phyloP scores from a whole-genome alignment of 495 filamentous ascomycete species.

The Xylaria sp. region DNA sequence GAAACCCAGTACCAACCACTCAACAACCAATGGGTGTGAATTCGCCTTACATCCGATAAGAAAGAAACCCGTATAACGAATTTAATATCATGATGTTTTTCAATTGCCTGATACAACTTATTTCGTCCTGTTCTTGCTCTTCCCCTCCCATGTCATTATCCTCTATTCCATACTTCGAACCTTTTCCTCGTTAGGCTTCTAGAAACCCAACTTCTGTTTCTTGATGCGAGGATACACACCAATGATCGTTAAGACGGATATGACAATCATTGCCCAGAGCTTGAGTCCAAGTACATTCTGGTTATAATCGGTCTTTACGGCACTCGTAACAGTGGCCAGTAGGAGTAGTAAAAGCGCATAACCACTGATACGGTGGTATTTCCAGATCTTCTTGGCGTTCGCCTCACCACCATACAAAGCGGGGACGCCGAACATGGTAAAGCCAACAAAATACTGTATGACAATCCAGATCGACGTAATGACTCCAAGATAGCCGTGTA shows the following conservation, averaged over 20 bases:
- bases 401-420: constrained; percentile 76
- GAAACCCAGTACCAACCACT: background rate
- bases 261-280: constrained; percentile 72
- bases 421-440: constrained; percentile 79
- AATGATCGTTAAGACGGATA: constrained; percentile 64
- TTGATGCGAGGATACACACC: constrained; percentile 81
- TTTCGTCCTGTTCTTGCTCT: background rate
- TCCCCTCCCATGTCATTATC: background rate
- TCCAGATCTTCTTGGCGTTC: constrained; percentile 82
- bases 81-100: background rate
- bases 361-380: constrained; percentile 83
- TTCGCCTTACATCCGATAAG: background rate
- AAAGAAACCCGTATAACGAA: background rate
- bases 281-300: constrained; percentile 67
- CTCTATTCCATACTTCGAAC: background rate
- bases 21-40: background rate
- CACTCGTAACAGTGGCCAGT: constrained; percentile 75
- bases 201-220: constrained; percentile 79
- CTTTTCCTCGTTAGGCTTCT: background rate
- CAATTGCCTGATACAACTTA: background rate
- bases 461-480: constrained; percentile 74
- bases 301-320: constrained; percentile 76
- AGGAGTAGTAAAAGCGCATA: constrained; percentile 75
- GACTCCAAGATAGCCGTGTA: constrained; percentile 81
- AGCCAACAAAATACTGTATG: constrained; percentile 76